Percentiles rank a stretch among this genome's conserved stretches.
Conservation (phyloP, 208 protist genomes). For the Phytomonas sp. region DNA sequence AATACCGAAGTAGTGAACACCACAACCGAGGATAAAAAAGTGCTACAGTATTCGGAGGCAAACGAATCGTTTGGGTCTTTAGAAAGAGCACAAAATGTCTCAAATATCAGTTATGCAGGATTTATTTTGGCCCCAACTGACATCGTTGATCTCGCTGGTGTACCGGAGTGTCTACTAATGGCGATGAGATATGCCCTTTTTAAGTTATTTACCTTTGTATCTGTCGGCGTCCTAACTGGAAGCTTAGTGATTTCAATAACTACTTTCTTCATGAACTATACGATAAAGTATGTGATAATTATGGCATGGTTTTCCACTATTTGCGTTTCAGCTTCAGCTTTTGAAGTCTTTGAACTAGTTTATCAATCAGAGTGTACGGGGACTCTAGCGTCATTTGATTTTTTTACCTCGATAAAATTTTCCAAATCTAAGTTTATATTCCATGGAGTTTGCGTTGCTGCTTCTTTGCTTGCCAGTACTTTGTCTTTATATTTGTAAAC, state of each 20-base stretch:
- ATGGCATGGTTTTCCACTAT: background rate
- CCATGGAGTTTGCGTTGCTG: background rate
- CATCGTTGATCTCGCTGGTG: background rate
- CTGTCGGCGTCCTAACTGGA: background rate
- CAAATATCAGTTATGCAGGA: background rate
- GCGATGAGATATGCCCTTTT: background rate
- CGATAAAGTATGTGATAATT: constrained; percentile 7
- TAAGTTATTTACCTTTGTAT: background rate
- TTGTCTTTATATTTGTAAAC: background rate
- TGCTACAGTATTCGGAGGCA: background rate
- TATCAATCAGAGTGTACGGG: background rate
- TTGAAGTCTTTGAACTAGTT: background rate
- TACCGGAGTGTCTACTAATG: background rate
- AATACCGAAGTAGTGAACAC: background rate
- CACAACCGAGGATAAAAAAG: background rate
- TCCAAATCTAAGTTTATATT: background rate
- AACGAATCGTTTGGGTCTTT: background rate
- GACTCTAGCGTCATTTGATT: background rate
- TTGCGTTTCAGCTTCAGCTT: background rate
- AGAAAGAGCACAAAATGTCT: background rate
- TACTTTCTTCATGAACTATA: background rate
- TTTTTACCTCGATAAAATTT: background rate
- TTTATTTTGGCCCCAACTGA: background rate
- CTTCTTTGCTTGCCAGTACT: background rate
- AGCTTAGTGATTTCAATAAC: background rate